phyloP scores from a whole-genome alignment of 169 alveolate species.

The Amoebophrya sp. region DNA sequence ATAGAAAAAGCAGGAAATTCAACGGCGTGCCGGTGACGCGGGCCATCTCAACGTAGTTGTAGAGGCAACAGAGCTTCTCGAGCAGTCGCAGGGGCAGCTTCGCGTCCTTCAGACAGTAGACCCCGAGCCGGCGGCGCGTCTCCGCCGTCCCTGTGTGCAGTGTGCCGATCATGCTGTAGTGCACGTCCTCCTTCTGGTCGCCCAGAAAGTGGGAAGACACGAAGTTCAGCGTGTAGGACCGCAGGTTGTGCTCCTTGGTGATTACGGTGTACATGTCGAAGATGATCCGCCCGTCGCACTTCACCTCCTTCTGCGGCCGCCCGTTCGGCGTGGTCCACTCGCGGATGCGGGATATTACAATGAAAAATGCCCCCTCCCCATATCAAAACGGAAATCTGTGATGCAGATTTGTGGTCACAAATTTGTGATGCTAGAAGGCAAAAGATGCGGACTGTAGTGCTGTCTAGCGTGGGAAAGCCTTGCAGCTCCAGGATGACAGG shows the following conservation, averaged over 20 bases:
- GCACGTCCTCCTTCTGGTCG: slow-evolving; percentile 99
- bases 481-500: no score
- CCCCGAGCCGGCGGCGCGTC: slow-evolving; percentile 95
- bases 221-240: slow-evolving; percentile 91
- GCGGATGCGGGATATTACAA: not conserved
- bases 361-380: no score
- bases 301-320: slow-evolving; percentile 57
- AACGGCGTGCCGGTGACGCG: slow-evolving; percentile 98
- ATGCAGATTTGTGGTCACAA: no score
- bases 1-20: slow-evolving; percentile 69
- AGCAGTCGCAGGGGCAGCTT: slow-evolving; percentile 90
- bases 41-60: slow-evolving; percentile 97
- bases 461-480: no score
- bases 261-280: slow-evolving; percentile 93
- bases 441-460: no score
- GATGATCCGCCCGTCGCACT: slow-evolving; percentile 89
- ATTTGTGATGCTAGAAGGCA: no score
- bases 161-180: slow-evolving; percentile 88
- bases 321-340: slow-evolving; percentile 23
- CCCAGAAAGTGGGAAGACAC: slow-evolving; percentile 93
- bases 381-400: no score
- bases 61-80: slow-evolving; percentile 88
- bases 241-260: slow-evolving; percentile 91
- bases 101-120: slow-evolving; percentile 98
- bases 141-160: slow-evolving; percentile 85